These are phyloP conservation scores for Camelina hispida DNA, from an alignment of 345 rosid genomes.

Conservation along the genomic window DNA sequence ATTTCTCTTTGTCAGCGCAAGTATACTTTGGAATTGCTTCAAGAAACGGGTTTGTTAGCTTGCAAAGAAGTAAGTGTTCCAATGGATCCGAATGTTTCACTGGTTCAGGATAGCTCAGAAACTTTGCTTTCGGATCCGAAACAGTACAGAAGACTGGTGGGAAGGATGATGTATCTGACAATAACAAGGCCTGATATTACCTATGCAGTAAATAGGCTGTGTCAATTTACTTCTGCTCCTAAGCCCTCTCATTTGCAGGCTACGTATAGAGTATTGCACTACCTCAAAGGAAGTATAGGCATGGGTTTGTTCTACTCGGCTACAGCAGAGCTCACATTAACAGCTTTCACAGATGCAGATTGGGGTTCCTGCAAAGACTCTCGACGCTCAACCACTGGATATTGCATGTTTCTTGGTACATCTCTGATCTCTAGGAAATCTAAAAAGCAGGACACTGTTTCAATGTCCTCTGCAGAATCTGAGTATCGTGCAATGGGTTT, in stretches of 20 bases:
- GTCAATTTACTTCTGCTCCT: neutral
- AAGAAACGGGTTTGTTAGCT: neutral
- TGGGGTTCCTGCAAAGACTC: neutral
- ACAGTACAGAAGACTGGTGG: neutral
- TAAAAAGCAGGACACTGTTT: neutral
- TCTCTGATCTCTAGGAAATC: neutral
- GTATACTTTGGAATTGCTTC: neutral
- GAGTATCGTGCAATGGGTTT: neutral
- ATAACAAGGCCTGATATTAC: neutral
- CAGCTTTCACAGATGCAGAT: neutral
- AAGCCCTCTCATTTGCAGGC: neutral
- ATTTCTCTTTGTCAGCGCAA: neutral
- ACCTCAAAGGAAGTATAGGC: neutral
- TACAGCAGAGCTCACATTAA: rapidly evolving
- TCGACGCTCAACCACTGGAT: neutral
- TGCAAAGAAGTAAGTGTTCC: neutral
- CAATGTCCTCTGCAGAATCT: neutral
- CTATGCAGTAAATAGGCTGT: neutral
- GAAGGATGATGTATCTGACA: neutral
- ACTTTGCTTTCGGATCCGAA: neutral
- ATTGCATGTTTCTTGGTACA: neutral
- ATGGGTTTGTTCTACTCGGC: neutral
- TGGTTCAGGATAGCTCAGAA: neutral
- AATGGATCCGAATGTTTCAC: neutral
- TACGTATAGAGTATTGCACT: neutral